Evolutionary conservation across 2,329 filamentous ascomycete species (phyloP).

Genomic region (Cytospora piceae): DNA sequence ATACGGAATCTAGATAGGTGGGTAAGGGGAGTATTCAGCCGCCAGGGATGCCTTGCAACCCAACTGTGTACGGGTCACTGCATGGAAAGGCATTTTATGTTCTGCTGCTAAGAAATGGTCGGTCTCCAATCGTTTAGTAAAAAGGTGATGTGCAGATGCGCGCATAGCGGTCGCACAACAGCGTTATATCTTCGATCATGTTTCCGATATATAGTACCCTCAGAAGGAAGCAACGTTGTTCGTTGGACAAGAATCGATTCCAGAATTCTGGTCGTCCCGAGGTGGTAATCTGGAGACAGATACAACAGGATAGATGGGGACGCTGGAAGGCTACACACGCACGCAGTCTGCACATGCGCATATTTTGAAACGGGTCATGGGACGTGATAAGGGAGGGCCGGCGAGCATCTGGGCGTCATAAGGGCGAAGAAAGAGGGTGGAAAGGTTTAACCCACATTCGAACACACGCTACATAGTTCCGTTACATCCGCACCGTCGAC

Average conservation of each 20-base stretch:
- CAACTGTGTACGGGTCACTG: neutral
- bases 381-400: neutral
- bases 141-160: constrained; percentile 1
- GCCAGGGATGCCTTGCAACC: neutral
- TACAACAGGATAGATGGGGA: neutral
- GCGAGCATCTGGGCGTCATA: neutral
- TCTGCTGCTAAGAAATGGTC: neutral
- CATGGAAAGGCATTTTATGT: neutral
- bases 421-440: neutral
- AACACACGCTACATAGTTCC: neutral
- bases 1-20: neutral
- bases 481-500: neutral
- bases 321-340: neutral
- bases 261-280: neutral
- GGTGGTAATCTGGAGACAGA: neutral
- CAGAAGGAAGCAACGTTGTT: neutral
- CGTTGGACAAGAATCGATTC: neutral
- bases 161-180: neutral
- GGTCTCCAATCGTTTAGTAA: neutral
- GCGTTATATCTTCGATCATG: neutral
- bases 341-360: constrained; percentile 1
- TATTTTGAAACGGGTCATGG: constrained; percentile 8
- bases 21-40: neutral
- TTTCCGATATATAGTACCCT: neutral
- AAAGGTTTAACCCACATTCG: neutral